Evolutionary conservation across 78 protist genomes (phyloP).

Genomic region (Tieghemostelium lacteum): DNA sequence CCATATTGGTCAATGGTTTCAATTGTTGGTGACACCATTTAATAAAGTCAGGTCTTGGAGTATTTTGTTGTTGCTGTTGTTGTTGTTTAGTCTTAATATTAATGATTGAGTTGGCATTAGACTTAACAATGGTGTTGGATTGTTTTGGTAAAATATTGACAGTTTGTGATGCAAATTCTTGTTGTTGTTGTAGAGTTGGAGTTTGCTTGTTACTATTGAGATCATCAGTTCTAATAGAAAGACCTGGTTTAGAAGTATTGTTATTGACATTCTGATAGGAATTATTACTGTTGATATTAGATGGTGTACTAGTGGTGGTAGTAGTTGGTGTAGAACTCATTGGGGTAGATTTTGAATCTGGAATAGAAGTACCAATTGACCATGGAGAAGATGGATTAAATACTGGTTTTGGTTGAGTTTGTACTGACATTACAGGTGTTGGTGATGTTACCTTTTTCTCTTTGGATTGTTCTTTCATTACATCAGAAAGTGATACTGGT

Average conservation of each 20-base stretch:
- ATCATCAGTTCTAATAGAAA: conserved; percentile 20
- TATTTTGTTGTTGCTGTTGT: not conserved
- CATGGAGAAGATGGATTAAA: conserved; percentile 67
- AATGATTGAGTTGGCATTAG: not conserved
- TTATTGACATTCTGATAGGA: not conserved
- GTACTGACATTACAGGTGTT: conserved; percentile 54
- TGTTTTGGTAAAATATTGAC: conserved; percentile 42
- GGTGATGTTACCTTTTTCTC: conserved; percentile 37
- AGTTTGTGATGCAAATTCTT: conserved; percentile 21
- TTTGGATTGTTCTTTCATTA: conserved; percentile 70
- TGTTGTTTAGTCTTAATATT: conserved; percentile 5
- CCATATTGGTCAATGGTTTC: conserved; percentile 63
- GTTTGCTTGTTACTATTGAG: not conserved
- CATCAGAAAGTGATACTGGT: conserved; percentile 38
- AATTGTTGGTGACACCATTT: conserved; percentile 78
- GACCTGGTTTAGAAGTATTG: conserved; percentile 4
- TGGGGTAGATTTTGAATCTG: not conserved
- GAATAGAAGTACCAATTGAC: conserved; percentile 34
- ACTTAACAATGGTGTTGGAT: conserved; percentile 19
- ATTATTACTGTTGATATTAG: not conserved
- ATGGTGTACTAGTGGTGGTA: not conserved
- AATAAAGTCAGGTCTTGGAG: conserved; percentile 55
- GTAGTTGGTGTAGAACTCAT: not conserved
- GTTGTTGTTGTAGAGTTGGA: not conserved
- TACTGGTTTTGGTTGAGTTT: conserved; percentile 4